Percentiles rank a stretch among this genome's conserved stretches.
These are phyloP conservation scores for Castanospermum australe DNA, from an alignment of 306 rosid genomes.

Conservation along the genomic window DNA sequence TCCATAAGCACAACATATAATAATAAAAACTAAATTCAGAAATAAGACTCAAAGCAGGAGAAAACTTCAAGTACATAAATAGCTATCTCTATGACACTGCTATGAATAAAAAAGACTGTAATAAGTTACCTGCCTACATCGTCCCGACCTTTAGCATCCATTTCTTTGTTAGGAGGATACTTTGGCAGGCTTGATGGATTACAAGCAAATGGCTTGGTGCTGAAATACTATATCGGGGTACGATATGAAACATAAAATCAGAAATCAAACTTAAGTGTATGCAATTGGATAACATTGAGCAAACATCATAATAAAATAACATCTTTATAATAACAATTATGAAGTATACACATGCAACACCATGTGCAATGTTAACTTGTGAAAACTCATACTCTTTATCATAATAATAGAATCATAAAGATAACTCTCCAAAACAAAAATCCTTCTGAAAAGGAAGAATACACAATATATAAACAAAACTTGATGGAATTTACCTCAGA, in stretches of 20 bases:
- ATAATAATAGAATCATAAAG: background rate
- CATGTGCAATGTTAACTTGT: background rate
- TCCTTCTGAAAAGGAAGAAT: background rate
- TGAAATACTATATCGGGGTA: slow-evolving; percentile 67
- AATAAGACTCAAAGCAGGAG: background rate
- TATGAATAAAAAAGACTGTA: background rate
- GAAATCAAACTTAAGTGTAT: background rate
- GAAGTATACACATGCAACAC: background rate
- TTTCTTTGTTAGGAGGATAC: slow-evolving; percentile 92
- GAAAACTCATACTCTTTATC: background rate
- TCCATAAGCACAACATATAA: background rate
- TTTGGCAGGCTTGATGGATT: slow-evolving; percentile 82
- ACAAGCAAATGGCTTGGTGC: slow-evolving; percentile 73
- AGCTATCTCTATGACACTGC: background rate
- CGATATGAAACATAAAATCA: slow-evolving; percentile 11
- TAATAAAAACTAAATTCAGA: background rate
- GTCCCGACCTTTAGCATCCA: slow-evolving; percentile 78
- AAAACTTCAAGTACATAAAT: background rate
- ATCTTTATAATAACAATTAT: background rate
- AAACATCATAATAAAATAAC: background rate
- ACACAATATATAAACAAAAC: background rate
- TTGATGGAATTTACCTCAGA: slow-evolving; percentile 58
- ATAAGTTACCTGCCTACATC: slow-evolving; percentile 57
- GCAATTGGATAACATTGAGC: background rate
- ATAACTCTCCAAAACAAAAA: background rate